Percentiles rank a stretch among this genome's conserved stretches.
Evolutionary conservation across 495 filamentous ascomycete genomes (phyloP).

Genomic region (Penicillium bialowiezense): DNA sequence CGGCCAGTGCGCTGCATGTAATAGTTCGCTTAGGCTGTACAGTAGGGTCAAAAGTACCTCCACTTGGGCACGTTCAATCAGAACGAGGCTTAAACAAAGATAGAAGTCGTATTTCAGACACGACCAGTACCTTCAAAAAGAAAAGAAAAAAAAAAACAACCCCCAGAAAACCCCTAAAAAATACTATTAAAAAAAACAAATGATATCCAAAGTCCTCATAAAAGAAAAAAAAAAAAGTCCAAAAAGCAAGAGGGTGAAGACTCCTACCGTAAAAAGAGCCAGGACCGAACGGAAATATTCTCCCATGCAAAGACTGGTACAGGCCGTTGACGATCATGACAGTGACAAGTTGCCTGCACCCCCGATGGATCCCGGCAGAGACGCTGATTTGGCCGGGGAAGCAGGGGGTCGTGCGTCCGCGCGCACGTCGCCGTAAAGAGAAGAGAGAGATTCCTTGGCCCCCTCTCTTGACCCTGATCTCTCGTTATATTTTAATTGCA

Average conservation of each 20-base stretch:
- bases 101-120: no score
- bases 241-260: not conserved
- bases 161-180: no score
- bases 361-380: conserved; percentile 14
- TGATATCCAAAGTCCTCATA: no score
- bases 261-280: not conserved
- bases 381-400: conserved; percentile 42
- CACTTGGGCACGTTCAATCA: conserved; percentile 1
- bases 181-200: no score
- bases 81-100: no score
- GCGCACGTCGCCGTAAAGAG: conserved; percentile 42
- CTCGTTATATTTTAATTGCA: no score
- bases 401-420: conserved; percentile 35
- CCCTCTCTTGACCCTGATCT: conserved; percentile 7
- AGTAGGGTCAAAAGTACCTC: conserved; percentile 27
- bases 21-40: conserved; percentile 30
- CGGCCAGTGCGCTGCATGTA: conserved; percentile 33
- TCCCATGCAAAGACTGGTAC: not conserved
- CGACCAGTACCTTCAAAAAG: no score
- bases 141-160: no score
- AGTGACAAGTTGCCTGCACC: conserved; percentile 19
- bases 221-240: no score
- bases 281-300: conserved; percentile 6
- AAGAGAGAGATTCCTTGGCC: conserved; percentile 29
- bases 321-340: conserved; percentile 18